Evolutionary conservation across 2,329 filamentous ascomycete species (phyloP).

Genomic region (Stemphylium lycopersici): DNA sequence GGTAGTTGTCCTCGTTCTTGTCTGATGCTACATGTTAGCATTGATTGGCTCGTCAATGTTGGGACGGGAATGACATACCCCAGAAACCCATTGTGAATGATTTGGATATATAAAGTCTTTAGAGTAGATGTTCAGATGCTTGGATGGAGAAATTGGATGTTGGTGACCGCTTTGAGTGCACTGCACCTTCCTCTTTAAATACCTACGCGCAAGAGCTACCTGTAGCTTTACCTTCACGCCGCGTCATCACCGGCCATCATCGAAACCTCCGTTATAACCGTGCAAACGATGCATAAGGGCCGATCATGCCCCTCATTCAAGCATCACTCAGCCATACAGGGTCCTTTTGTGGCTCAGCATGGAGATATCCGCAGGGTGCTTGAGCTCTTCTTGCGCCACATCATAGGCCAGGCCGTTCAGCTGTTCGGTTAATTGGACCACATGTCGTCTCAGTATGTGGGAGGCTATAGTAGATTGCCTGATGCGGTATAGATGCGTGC

Average conservation of each 20-base stretch:
- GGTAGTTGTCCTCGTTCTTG: conserved; percentile 60
- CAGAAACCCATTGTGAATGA: conserved; percentile 51
- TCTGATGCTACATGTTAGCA: conserved; percentile 44
- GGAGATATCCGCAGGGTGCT: conserved; percentile 8
- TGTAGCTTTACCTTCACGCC: conserved; percentile 4
- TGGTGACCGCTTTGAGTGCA: not conserved
- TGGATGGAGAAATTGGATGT: not conserved
- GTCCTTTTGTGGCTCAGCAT: conserved; percentile 30
- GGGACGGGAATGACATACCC: conserved; percentile 34
- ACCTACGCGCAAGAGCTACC: conserved; percentile 5
- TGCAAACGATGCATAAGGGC: conserved; percentile 13
- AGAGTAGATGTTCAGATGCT: not conserved
- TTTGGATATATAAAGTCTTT: not conserved
- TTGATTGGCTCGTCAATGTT: not conserved
- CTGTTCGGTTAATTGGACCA: conserved; percentile 14
- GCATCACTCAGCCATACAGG: conserved; percentile 27
- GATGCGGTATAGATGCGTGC: conserved; percentile 32
- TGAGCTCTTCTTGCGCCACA: conserved; percentile 17
- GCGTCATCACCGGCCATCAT: conserved; percentile 18
- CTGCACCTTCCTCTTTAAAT: conserved; percentile 19
- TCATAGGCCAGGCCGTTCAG: conserved; percentile 19
- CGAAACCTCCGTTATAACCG: conserved; percentile 1
- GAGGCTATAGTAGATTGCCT: conserved; percentile 17
- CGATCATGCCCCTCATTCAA: conserved; percentile 32
- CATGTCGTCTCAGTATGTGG: conserved; percentile 3